Evolutionary conservation across 192 early-diverging fungal species (phyloP).

Genomic region (Spinellus fusiger): DNA sequence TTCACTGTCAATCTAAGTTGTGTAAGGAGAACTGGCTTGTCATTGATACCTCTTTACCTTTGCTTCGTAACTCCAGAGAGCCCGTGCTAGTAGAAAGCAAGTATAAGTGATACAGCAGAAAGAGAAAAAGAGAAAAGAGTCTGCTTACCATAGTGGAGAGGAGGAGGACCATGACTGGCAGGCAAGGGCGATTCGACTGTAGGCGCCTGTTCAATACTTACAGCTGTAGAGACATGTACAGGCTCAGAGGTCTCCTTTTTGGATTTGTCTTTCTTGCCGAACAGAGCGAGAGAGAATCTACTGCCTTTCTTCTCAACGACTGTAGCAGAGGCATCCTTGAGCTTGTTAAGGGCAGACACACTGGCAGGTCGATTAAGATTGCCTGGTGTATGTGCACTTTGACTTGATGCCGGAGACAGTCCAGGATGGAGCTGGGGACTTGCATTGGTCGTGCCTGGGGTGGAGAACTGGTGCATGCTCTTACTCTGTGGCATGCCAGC

Average conservation of each 20-base stretch:
- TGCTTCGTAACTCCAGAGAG: neutral
- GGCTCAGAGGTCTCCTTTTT: neutral
- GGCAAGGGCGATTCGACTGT: neutral
- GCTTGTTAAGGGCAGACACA: neutral
- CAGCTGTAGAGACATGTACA: neutral
- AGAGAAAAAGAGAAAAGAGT: too few species aligned
- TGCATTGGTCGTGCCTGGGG: neutral
- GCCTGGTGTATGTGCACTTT: neutral
- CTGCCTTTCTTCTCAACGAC: neutral
- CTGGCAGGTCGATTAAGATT: neutral
- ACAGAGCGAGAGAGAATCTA: neutral
- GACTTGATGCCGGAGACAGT: too few species aligned
- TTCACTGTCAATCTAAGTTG: too few species aligned
- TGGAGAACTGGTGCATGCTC: neutral
- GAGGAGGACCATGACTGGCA: neutral
- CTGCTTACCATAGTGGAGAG: neutral
- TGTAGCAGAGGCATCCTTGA: neutral
- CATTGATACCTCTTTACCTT: neutral
- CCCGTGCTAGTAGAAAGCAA: neutral
- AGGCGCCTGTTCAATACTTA: too few species aligned
- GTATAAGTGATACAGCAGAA: neutral
- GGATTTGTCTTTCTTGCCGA: neutral
- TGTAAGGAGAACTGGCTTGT: too few species aligned
- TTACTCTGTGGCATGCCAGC: neutral
- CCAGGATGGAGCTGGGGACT: neutral